These are phyloP conservation scores for Xanthoparmelia taractica DNA, from an alignment of 495 filamentous ascomycete genomes.

Conservation along the genomic window DNA sequence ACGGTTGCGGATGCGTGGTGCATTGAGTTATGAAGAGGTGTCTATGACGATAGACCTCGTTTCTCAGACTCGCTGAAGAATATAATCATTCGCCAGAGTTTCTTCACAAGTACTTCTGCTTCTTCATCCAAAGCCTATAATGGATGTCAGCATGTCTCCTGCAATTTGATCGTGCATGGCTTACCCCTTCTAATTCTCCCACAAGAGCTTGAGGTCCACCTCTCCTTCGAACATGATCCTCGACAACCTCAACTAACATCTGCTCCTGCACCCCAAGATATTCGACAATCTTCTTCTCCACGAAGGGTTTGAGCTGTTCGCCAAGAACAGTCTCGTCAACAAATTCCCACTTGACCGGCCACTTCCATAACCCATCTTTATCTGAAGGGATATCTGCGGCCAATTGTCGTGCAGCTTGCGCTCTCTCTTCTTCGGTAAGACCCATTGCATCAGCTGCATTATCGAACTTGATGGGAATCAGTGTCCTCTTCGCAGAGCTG, in stretches of 20 bases:
- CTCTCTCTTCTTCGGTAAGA: slow-evolving; percentile 76
- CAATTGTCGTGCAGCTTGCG: slow-evolving; percentile 67
- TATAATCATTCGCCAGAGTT: slow-evolving; percentile 96
- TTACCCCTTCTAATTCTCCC: slow-evolving; percentile 73
- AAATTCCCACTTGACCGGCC: slow-evolving; percentile 90
- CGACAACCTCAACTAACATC: slow-evolving; percentile 85
- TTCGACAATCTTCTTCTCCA: slow-evolving; percentile 97
- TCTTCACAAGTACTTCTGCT: slow-evolving; percentile 87
- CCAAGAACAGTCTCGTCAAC: slow-evolving; percentile 75
- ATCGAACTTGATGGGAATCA: slow-evolving; percentile 91
- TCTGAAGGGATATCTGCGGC: slow-evolving; percentile 85
- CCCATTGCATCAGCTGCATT: slow-evolving; percentile 57
- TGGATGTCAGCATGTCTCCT: slow-evolving; percentile 31
- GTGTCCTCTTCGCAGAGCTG: slow-evolving; percentile 62
- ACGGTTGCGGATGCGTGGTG: background rate
- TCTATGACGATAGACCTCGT: slow-evolving; percentile 61
- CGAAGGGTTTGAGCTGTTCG: slow-evolving; percentile 87
- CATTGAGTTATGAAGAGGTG: no score
- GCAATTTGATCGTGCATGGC: slow-evolving; percentile 28
- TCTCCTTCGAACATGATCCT: slow-evolving; percentile 75
- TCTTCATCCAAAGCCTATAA: slow-evolving; percentile 84
- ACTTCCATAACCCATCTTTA: slow-evolving; percentile 81
- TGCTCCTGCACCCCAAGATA: slow-evolving; percentile 95
- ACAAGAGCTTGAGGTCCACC: slow-evolving; percentile 72
- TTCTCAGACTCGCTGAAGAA: slow-evolving; percentile 97